Evolutionary conservation across 371 early-diverging fungal species (phyloP).

Genomic region (Mortierella polycephala): DNA sequence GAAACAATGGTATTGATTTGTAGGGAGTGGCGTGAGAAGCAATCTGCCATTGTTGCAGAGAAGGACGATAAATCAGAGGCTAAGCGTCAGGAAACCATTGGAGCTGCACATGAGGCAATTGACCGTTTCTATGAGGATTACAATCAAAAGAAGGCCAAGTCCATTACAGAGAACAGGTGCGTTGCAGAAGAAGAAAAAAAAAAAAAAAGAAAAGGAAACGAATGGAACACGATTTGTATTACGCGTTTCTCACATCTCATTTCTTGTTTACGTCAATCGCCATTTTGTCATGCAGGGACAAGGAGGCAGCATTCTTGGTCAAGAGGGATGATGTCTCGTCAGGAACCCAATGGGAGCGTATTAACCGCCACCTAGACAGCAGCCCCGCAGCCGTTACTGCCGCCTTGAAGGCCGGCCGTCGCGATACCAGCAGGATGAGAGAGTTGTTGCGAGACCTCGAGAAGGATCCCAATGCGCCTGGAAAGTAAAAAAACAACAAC

Average conservation of each 20-base stretch:
- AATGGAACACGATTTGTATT: neutral
- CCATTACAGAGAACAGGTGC: slow-evolving; percentile 82
- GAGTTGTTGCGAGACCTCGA: slow-evolving; percentile 84
- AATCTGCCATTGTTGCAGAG: slow-evolving; percentile 74
- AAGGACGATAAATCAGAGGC: slow-evolving; percentile 78
- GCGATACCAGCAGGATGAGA: slow-evolving; percentile 85
- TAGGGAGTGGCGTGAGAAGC: slow-evolving; percentile 88
- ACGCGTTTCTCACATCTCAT: neutral
- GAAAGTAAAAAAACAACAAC: slow-evolving; percentile 45
- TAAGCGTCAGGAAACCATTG: slow-evolving; percentile 78
- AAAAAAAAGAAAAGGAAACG: neutral
- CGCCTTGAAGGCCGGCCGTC: slow-evolving; percentile 50
- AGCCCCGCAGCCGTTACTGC: slow-evolving; percentile 61
- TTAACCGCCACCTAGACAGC: slow-evolving; percentile 73
- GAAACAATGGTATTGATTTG: neutral
- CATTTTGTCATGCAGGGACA: slow-evolving; percentile 54
- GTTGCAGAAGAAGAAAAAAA: no score
- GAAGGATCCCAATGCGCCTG: slow-evolving; percentile 85
- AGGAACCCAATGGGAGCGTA: slow-evolving; percentile 82
- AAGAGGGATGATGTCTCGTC: slow-evolving; percentile 71
- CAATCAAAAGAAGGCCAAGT: slow-evolving; percentile 87
- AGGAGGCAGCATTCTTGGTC: slow-evolving; percentile 62
- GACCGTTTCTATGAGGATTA: slow-evolving; percentile 96
- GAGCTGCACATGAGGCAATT: slow-evolving; percentile 82
- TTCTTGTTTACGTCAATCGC: neutral